A percentile compares a stretch with the other conserved stretches of the same genome.
Conservation (phyloP, 1,284 basidiomycete species). For the Cryptococcus sp. region DNA sequence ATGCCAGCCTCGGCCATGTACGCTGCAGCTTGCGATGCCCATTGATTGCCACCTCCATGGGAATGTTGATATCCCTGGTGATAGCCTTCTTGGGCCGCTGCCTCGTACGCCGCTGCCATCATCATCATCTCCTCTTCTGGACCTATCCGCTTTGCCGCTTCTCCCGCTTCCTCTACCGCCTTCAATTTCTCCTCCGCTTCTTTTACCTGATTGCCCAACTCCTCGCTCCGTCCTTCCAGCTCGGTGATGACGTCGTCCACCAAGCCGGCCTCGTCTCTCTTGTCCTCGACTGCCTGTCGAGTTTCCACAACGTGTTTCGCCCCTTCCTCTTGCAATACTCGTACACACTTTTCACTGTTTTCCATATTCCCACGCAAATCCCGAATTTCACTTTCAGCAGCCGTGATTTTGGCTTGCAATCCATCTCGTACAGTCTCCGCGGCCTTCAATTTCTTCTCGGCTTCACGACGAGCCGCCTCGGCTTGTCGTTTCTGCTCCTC, state of each 20-base stretch:
- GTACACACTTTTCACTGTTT: conserved; percentile 47
- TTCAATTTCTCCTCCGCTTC: conserved; percentile 48
- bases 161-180: conserved; percentile 30
- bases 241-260: conserved; percentile 40
- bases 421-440: conserved; percentile 68
- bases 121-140: conserved; percentile 54
- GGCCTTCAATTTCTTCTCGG: conserved; percentile 79
- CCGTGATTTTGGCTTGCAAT: conserved; percentile 65
- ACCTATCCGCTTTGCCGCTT: conserved; percentile 40
- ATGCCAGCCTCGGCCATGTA: conserved; percentile 53
- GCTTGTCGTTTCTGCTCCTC: conserved; percentile 85
- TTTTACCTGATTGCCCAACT: conserved; percentile 37
- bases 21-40: conserved; percentile 48
- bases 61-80: conserved; percentile 32
- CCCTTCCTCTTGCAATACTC: conserved; percentile 61
- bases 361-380: conserved; percentile 62
- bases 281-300: conserved; percentile 63
- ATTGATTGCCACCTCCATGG: conserved; percentile 27
- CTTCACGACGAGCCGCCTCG: conserved; percentile 75
- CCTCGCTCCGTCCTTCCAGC: conserved; percentile 39
- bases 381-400: conserved; percentile 69
- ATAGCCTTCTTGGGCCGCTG: conserved; percentile 46
- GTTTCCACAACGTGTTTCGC: conserved; percentile 41
- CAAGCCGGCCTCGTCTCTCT: conserved; percentile 54
- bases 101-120: conserved; percentile 52